phyloP scores from a whole-genome alignment of 164 flowering plant genomes.

The Sedum album region DNA sequence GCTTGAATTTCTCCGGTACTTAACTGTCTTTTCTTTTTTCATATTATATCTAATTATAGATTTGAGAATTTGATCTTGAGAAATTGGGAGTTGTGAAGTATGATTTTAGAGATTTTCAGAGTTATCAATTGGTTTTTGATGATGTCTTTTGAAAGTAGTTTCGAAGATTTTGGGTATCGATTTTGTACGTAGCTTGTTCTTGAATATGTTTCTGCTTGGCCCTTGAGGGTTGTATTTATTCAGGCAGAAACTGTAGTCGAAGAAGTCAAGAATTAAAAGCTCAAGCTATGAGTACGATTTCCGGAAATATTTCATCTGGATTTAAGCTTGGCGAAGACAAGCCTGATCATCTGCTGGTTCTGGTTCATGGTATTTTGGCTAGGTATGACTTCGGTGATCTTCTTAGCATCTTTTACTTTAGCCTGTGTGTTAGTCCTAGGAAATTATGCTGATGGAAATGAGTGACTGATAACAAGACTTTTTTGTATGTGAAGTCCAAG shows the following conservation, averaged over 20 bases:
- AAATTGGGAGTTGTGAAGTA: neutral
- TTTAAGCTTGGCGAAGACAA: constrained; percentile 26
- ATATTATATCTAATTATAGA: neutral
- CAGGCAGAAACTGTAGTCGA: neutral
- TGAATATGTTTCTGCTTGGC: neutral
- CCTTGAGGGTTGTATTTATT: neutral
- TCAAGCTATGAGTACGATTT: constrained; percentile 47
- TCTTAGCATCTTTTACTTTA: neutral
- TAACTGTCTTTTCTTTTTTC: neutral
- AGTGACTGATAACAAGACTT: neutral
- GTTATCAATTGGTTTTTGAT: neutral
- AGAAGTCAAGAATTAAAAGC: neutral
- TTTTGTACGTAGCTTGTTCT: neutral
- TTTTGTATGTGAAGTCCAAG: constrained; percentile 62
- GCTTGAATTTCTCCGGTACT: constrained; percentile 4
- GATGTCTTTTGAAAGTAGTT: neutral
- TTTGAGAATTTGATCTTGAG: neutral
- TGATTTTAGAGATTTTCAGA: neutral
- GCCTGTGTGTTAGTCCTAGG: neutral
- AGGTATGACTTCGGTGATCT: constrained; percentile 36
- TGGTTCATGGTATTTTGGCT: constrained; percentile 91
- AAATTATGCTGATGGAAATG: neutral
- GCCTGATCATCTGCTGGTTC: constrained; percentile 97
- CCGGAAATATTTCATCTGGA: constrained; percentile 32
- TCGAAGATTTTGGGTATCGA: neutral